phyloP scores from a whole-genome alignment of 2,329 filamentous ascomycete genomes.

The Albophoma yamanashiensis region DNA sequence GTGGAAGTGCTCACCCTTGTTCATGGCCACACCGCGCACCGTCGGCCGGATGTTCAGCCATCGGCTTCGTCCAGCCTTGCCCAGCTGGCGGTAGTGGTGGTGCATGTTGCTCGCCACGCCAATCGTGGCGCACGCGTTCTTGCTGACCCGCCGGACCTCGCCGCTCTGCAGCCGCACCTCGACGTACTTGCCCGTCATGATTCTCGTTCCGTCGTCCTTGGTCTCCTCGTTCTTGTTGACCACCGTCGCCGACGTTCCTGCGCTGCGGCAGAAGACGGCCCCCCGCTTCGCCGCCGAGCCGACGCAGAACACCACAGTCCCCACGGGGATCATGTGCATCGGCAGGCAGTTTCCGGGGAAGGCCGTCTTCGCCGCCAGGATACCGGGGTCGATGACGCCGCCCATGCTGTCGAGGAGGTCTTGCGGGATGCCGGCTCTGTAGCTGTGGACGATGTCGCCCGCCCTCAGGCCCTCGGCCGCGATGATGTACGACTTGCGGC shows the following conservation, averaged over 20 bases:
- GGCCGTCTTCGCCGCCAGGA: constrained; percentile 87
- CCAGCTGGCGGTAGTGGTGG: constrained; percentile 80
- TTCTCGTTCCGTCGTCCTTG: constrained; percentile 44
- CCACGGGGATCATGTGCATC: constrained; percentile 88
- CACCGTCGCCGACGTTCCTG: constrained; percentile 83
- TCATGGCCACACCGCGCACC: constrained; percentile 97
- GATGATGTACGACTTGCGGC: constrained; percentile 78
- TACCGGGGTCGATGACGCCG: constrained; percentile 84
- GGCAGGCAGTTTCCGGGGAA: constrained; percentile 92
- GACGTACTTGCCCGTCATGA: constrained; percentile 66
- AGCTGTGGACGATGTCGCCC: constrained; percentile 88
- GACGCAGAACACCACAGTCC: constrained; percentile 86
- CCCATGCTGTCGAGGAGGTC: constrained; percentile 88
- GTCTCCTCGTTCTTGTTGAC: constrained; percentile 79
- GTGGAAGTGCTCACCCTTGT: constrained; percentile 54
- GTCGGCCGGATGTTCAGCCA: constrained; percentile 94
- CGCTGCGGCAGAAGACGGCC: constrained; percentile 88
- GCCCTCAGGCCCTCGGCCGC: constrained; percentile 90
- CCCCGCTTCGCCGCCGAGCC: constrained; percentile 63
- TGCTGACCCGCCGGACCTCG: constrained; percentile 80
- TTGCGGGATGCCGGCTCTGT: constrained; percentile 76
- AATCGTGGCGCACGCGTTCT: constrained; percentile 88
- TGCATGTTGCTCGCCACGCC: constrained; percentile 90
- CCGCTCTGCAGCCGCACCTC: constrained; percentile 84
- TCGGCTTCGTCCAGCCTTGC: constrained; percentile 87